These are phyloP conservation scores for Botrytis squamosa DNA, from an alignment of 2,329 filamentous ascomycete genomes.

Conservation along the genomic window DNA sequence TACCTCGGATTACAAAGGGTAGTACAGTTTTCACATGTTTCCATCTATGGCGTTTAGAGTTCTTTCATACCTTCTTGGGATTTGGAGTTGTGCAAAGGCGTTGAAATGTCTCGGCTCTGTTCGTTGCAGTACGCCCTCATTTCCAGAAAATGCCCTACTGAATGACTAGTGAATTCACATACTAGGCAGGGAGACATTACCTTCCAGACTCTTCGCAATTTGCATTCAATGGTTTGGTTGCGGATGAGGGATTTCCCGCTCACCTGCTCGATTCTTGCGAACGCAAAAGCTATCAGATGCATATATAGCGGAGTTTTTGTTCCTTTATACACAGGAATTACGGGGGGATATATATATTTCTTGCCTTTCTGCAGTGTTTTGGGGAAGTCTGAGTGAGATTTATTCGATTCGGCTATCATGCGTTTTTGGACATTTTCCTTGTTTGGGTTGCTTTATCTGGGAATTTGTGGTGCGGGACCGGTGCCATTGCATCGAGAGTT, in stretches of 20 bases:
- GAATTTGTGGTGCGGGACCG: not conserved
- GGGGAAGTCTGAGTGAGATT: not conserved
- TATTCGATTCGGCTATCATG: constrained; percentile 3
- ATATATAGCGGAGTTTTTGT: constrained; percentile 9
- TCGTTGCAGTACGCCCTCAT: constrained; percentile 11
- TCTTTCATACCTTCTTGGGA: constrained; percentile 8
- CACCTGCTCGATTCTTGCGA: not conserved
- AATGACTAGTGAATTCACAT: constrained; percentile 15
- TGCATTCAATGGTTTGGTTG: not conserved
- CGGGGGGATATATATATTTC: constrained; percentile 11
- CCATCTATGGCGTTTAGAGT: not conserved
- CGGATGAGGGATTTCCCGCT: constrained; percentile 15
- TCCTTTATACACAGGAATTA: not conserved
- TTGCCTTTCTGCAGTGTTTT: not conserved
- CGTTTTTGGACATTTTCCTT: not conserved
- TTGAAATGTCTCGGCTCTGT: constrained; percentile 14
- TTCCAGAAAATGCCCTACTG: not conserved
- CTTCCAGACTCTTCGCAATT: not conserved
- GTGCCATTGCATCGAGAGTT: not conserved
- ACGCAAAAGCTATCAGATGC: constrained; percentile 15
- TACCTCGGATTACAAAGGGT: not conserved
- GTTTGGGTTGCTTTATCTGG: not conserved
- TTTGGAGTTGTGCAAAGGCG: constrained; percentile 5
- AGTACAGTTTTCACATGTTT: constrained; percentile 16
- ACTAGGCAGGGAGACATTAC: not conserved